These are phyloP conservation scores for Pulveroboletus sp. DNA, from an alignment of 768 basidiomycete genomes.

Conservation along the genomic window DNA sequence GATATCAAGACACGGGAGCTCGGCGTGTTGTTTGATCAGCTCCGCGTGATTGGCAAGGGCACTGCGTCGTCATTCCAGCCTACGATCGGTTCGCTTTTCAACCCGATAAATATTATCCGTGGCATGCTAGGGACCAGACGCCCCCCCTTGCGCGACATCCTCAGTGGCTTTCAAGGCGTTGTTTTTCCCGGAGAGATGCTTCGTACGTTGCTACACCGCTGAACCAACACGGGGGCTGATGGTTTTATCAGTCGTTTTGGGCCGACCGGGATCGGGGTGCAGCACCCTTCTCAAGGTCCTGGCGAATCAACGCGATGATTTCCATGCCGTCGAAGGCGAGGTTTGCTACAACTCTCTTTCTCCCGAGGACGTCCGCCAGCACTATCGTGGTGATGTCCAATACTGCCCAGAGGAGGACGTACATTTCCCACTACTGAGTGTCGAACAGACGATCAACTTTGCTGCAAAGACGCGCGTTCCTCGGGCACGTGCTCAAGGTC, in stretches of 20 bases:
- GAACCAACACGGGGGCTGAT: neutral
- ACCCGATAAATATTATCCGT: conserved; percentile 43
- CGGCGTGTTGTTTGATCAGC: conserved; percentile 55
- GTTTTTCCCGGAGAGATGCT: conserved; percentile 65
- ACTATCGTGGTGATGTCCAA: conserved; percentile 74
- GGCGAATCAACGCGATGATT: conserved; percentile 70
- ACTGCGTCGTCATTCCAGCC: conserved; percentile 49
- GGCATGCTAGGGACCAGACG: conserved; percentile 46
- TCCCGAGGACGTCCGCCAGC: conserved; percentile 55
- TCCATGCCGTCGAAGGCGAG: conserved; percentile 60
- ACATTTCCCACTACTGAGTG: conserved; percentile 81
- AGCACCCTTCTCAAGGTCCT: conserved; percentile 79
- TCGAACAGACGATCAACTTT: conserved; percentile 69
- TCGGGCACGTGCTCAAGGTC: conserved; percentile 40
- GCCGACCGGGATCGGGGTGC: conserved; percentile 82
- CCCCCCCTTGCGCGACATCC: conserved; percentile 55
- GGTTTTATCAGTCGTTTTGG: conserved; percentile 61
- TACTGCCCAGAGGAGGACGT: conserved; percentile 84
- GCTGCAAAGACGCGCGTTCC: conserved; percentile 68
- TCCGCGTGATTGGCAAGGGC: conserved; percentile 58
- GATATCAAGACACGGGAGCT: conserved; percentile 51
- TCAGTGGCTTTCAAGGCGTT: conserved; percentile 51
- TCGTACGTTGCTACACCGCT: conserved; percentile 39
- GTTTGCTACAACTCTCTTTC: conserved; percentile 74
- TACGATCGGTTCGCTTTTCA: conserved; percentile 60